phyloP scores from a whole-genome alignment of 2,329 filamentous ascomycete species.

The Talaromyces sp. region DNA sequence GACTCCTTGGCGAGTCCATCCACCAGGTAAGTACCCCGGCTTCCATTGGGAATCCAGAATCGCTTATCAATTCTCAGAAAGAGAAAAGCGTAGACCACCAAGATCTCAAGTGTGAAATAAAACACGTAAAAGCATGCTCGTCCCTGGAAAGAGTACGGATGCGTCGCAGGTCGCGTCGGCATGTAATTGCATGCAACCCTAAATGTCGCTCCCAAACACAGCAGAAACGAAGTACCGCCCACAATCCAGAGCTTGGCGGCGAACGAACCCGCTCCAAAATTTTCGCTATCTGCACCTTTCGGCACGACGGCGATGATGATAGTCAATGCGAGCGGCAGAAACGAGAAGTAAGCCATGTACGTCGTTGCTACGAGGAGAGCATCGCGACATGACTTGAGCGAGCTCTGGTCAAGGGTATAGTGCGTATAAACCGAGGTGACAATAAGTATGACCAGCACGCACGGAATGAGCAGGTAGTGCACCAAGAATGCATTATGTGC shows the following conservation, averaged over 20 bases:
- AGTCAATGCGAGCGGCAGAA: conserved; percentile 62
- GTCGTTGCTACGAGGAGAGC: conserved; percentile 63
- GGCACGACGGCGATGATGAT: conserved; percentile 48
- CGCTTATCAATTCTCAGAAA: conserved; percentile 67
- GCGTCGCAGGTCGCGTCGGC: conserved; percentile 44
- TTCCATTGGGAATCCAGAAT: conserved; percentile 71
- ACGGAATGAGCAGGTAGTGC: conserved; percentile 57
- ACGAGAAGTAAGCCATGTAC: conserved; percentile 62
- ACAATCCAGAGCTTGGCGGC: conserved; percentile 65
- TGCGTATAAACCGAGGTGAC: conserved; percentile 60
- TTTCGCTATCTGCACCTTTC: conserved; percentile 44
- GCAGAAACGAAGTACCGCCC: conserved; percentile 54
- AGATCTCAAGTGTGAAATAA: conserved; percentile 70
- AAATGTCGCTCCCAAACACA: conserved; percentile 68
- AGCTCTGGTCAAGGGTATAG: conserved; percentile 59
- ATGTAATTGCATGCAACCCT: conserved; percentile 59
- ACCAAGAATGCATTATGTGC: conserved; percentile 54
- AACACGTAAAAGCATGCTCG: conserved; percentile 76
- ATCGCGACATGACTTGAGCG: conserved; percentile 53
- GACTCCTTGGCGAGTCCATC: neutral
- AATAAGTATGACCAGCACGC: conserved; percentile 65
- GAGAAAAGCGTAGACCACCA: conserved; percentile 66
- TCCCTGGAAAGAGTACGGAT: conserved; percentile 67
- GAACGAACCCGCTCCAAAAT: conserved; percentile 66
- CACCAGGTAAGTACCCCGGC: conserved; percentile 26